Evolutionary conservation across 2,329 filamentous ascomycete species (phyloP).

Genomic region (Intubia oerlemansii): DNA sequence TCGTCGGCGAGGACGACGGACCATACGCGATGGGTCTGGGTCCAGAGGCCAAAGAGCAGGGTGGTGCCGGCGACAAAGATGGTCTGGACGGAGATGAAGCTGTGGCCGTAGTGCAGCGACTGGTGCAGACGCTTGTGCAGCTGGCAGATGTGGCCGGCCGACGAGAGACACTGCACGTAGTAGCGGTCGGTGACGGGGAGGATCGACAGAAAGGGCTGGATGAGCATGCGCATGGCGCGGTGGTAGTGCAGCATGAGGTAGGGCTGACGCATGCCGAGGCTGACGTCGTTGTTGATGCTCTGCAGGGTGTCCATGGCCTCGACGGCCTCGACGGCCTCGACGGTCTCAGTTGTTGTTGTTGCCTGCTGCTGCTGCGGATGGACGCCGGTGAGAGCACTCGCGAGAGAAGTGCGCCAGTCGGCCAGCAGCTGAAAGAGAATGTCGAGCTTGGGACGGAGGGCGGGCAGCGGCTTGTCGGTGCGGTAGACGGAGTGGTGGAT

Average conservation of each 20-base stretch:
- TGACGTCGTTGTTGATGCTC: too few species aligned
- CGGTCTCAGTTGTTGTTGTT: too few species aligned
- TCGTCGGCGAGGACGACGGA: constrained; percentile 25
- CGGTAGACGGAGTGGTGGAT: too few species aligned
- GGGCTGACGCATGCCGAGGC: too few species aligned
- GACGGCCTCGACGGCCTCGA: too few species aligned
- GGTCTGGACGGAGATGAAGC: constrained; percentile 20
- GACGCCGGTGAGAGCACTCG: constrained; percentile 23
- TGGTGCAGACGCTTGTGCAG: constrained; percentile 20
- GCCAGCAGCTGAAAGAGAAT: too few species aligned
- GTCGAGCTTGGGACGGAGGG: too few species aligned
- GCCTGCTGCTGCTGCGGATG: too few species aligned
- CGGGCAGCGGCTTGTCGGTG: too few species aligned
- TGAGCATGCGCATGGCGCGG: constrained; percentile 23
- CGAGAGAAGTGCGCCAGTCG: too few species aligned
- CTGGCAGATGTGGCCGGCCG: constrained; percentile 20
- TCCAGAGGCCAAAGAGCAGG: constrained; percentile 18
- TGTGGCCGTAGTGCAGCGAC: constrained; percentile 18
- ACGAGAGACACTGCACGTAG: constrained; percentile 19
- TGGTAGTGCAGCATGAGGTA: constrained; percentile 28
- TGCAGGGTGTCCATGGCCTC: too few species aligned
- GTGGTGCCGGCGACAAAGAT: constrained; percentile 21
- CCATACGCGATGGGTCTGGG: constrained; percentile 22
- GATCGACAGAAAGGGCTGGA: constrained; percentile 26
- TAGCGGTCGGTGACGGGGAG: constrained; percentile 23